phyloP scores from a whole-genome alignment of 176 grass and related monocot genomes.

The Carex littledalei region DNA sequence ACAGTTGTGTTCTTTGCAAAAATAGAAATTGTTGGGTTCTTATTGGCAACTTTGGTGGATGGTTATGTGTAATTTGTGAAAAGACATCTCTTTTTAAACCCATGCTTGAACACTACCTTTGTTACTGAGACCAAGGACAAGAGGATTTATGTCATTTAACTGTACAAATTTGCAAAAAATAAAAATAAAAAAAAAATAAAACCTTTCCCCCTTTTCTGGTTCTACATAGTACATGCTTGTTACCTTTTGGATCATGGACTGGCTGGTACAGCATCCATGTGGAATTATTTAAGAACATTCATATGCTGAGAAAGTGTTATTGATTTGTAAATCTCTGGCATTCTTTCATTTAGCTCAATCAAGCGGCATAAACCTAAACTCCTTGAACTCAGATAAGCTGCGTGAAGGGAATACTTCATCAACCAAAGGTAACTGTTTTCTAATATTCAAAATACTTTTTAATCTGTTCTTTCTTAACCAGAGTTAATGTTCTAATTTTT shows the following conservation, averaged over 20 bases:
- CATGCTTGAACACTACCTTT: neutral
- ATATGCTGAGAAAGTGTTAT: neutral
- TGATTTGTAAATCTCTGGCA: neutral
- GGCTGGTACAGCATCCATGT: neutral
- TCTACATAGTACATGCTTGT: neutral
- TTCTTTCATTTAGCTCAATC: constrained; percentile 49
- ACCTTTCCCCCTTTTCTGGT: neutral
- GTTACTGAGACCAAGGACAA: neutral
- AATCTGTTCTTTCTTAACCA: neutral
- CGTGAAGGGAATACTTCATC: constrained; percentile 52
- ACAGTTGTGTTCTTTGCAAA: neutral
- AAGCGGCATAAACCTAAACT: constrained; percentile 45
- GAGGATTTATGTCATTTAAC: neutral
- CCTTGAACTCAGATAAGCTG: constrained; percentile 41
- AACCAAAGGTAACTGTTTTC: constrained; percentile 54
- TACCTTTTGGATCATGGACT: neutral
- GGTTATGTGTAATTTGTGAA: neutral
- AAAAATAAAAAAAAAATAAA: neutral
- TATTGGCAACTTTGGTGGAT: neutral
- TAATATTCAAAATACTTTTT: neutral
- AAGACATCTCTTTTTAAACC: neutral
- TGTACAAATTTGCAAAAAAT: neutral
- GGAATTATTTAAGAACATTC: neutral
- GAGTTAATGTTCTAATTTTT: neutral
- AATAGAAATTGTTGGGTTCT: neutral